phyloP scores from a whole-genome alignment of 176 grass and related monocot genomes.

The Urochloa ruziziensis region DNA sequence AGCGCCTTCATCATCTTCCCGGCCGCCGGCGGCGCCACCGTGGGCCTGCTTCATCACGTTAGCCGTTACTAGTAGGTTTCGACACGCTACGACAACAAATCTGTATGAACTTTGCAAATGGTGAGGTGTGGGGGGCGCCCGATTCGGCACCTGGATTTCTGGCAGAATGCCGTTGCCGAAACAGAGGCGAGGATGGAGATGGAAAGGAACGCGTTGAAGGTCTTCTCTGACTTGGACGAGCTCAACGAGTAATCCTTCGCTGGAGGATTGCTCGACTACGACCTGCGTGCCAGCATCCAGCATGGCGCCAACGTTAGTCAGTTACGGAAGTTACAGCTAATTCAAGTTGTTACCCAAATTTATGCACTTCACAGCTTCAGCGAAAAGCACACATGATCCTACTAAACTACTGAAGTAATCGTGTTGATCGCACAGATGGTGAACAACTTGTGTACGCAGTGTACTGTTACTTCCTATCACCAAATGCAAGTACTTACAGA shows the following conservation, averaged over 20 bases:
- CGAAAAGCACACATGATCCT: no score
- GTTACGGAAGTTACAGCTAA: neutral
- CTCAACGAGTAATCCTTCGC: constrained; percentile 71
- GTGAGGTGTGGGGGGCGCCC: no score
- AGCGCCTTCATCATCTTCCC: constrained; percentile 88
- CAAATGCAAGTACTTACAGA: no score
- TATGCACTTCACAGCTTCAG: no score
- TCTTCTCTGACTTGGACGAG: constrained; percentile 49
- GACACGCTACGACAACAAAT: no score
- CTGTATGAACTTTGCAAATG: neutral
- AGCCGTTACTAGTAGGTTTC: neutral
- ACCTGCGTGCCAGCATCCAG: constrained; percentile 10
- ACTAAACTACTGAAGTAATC: no score
- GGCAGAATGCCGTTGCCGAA: constrained; percentile 84
- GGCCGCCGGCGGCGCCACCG: constrained; percentile 71
- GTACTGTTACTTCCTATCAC: no score
- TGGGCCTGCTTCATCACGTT: constrained; percentile 37
- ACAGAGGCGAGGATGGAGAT: constrained; percentile 83
- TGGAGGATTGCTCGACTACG: constrained; percentile 34
- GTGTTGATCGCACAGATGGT: no score
- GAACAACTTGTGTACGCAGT: no score
- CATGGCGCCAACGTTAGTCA: neutral
- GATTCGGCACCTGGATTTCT: constrained; percentile 61
- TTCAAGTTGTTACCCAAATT: neutral
- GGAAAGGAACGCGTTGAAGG: constrained; percentile 63